These are phyloP conservation scores for Phytophthora lateralis DNA, from an alignment of 352 stramenopile species.

Conservation along the genomic window DNA sequence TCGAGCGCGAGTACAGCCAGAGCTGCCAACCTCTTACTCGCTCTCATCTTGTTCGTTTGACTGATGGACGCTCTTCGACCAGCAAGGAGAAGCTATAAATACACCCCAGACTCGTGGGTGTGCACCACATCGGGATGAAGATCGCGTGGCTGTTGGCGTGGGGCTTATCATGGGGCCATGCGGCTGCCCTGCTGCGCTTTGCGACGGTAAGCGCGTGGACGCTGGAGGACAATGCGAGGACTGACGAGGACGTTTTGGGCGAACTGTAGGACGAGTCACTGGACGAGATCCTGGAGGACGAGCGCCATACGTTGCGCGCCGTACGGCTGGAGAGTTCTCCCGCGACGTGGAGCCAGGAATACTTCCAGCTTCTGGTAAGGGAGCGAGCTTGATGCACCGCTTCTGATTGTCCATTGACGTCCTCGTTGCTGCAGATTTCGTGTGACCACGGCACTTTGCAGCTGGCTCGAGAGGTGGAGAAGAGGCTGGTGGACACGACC, in stretches of 20 bases:
- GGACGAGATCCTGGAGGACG: constrained; percentile 27
- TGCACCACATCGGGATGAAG: constrained; percentile 16
- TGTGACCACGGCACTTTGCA: constrained; percentile 31
- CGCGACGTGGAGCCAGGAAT: constrained; percentile 15
- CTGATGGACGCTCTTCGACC: neutral
- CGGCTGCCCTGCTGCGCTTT: constrained; percentile 16
- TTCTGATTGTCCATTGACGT: neutral
- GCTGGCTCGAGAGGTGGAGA: constrained; percentile 11
- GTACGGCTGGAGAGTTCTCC: constrained; percentile 16
- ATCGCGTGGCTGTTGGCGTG: constrained; percentile 23
- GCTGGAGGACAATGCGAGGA: neutral
- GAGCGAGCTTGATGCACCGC: neutral
- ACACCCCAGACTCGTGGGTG: neutral
- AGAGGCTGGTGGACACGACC: constrained; percentile 26
- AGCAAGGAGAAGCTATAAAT: constrained; percentile 22
- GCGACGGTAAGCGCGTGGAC: constrained; percentile 13
- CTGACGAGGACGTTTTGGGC: neutral
- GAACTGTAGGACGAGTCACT: constrained; percentile 24
- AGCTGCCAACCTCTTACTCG: neutral
- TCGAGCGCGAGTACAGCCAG: constrained; percentile 13
- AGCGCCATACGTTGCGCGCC: constrained; percentile 12
- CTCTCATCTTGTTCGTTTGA: neutral
- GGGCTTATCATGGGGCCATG: constrained; percentile 4
- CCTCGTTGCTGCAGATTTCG: constrained; percentile 21
- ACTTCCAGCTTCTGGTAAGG: constrained; percentile 24